phyloP scores from a whole-genome alignment of 2,329 filamentous ascomycete genomes.

The Phaeomoniella chlamydospora region DNA sequence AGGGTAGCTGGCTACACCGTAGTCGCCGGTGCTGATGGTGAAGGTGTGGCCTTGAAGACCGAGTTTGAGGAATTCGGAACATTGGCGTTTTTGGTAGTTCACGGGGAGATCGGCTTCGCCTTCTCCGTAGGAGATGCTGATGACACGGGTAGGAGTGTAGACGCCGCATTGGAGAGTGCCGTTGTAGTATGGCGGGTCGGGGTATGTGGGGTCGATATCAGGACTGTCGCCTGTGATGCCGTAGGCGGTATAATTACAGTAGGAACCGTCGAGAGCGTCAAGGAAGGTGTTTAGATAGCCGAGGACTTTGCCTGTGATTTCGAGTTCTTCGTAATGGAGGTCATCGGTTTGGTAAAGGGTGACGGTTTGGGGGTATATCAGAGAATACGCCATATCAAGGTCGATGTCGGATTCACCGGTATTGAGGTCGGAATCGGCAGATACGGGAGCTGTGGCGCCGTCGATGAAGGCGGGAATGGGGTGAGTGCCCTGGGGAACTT shows the following conservation, averaged over 20 bases:
- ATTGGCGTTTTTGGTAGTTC: conserved; percentile 36
- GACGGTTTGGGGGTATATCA: conserved; percentile 37
- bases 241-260: conserved; percentile 35
- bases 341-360: conserved; percentile 38
- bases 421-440: conserved; percentile 5
- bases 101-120: conserved; percentile 38
- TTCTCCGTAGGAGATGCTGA: conserved; percentile 42
- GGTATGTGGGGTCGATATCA: conserved; percentile 35
- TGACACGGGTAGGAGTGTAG: conserved; percentile 40
- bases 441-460: no score
- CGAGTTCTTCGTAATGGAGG: conserved; percentile 24
- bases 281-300: conserved; percentile 32
- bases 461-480: conserved; percentile 33
- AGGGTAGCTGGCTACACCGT: conserved; percentile 20
- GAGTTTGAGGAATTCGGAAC: conserved; percentile 36
- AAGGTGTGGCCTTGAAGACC: conserved; percentile 20
- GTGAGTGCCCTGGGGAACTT: conserved; percentile 24
- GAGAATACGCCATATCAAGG: conserved; percentile 37
- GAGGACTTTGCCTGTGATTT: conserved; percentile 3
- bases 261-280: conserved; percentile 37
- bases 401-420: conserved; percentile 39
- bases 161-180: conserved; percentile 31
- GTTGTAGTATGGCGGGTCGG: conserved; percentile 37
- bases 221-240: conserved; percentile 33
- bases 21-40: conserved; percentile 16